Evolutionary conservation across 1,284 basidiomycete genomes (phyloP).

Genomic region (Cutaneotrichosporon mucoides): DNA sequence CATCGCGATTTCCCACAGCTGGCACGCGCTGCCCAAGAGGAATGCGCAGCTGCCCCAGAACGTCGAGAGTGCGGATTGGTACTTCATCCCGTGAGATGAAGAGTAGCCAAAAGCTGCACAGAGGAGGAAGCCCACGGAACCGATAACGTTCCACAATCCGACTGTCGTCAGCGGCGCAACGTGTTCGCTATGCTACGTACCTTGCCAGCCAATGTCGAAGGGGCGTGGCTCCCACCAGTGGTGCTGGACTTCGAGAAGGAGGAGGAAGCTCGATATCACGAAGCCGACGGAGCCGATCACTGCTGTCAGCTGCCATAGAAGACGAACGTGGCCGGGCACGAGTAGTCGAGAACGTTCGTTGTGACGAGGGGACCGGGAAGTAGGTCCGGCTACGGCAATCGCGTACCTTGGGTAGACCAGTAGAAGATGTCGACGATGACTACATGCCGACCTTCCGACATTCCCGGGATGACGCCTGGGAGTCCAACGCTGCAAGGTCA

Average conservation of each 20-base stretch:
- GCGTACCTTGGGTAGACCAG: slow-evolving; percentile 53
- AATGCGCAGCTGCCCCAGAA: slow-evolving; percentile 64
- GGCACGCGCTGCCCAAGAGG: slow-evolving; percentile 58
- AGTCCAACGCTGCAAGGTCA: slow-evolving; percentile 50
- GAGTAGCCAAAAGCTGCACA: slow-evolving; percentile 58
- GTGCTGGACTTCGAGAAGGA: slow-evolving; percentile 59
- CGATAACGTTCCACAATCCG: slow-evolving; percentile 26
- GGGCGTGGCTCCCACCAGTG: slow-evolving; percentile 53
- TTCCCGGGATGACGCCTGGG: slow-evolving; percentile 53
- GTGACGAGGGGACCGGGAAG: slow-evolving; percentile 1
- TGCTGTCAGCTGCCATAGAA: slow-evolving; percentile 36
- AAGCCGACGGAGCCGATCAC: slow-evolving; percentile 60
- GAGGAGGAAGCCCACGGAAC: slow-evolving; percentile 57
- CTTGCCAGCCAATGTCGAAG: slow-evolving; percentile 55
- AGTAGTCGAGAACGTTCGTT: too few relatives aligned
- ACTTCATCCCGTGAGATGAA: slow-evolving; percentile 43
- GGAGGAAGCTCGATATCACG: slow-evolving; percentile 54
- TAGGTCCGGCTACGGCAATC: too few relatives aligned
- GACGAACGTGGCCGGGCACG: not conserved
- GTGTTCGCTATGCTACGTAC: slow-evolving; percentile 36
- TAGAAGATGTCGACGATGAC: slow-evolving; percentile 47
- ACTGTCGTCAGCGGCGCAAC: not conserved
- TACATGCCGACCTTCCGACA: slow-evolving; percentile 13
- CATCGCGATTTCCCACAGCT: slow-evolving; percentile 49
- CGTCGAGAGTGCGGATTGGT: slow-evolving; percentile 56